Evolutionary conservation across 2,329 filamentous ascomycete genomes (phyloP).

Genomic region (Penicillium sp.): DNA sequence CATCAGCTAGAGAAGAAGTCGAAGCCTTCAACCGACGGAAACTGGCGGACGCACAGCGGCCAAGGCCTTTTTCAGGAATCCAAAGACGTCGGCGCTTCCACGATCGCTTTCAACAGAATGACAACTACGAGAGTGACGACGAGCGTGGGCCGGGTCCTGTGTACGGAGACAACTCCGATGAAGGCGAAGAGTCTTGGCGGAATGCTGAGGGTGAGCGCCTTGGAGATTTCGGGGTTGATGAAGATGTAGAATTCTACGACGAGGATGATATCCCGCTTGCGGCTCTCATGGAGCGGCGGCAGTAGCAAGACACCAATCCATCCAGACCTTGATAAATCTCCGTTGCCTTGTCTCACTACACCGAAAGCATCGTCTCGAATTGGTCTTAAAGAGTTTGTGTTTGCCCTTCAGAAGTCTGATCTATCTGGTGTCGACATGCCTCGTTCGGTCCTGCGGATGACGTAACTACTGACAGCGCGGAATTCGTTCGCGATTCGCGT

Average conservation of each 20-base stretch:
- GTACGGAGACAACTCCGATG: constrained; percentile 28
- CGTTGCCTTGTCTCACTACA: too few relatives aligned
- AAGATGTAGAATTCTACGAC: constrained; percentile 63
- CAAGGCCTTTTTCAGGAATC: constrained; percentile 35
- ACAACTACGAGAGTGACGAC: constrained; percentile 15
- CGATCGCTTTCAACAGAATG: constrained; percentile 32
- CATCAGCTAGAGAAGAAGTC: constrained; percentile 44
- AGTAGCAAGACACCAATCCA: not conserved
- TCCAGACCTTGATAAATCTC: too few relatives aligned
- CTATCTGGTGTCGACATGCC: too few relatives aligned
- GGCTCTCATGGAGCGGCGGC: constrained; percentile 48
- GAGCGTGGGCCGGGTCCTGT: constrained; percentile 20
- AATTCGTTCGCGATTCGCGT: too few relatives aligned
- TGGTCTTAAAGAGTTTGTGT: too few relatives aligned
- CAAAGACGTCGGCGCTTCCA: constrained; percentile 44
- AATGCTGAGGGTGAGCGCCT: constrained; percentile 62
- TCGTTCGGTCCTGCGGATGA: too few relatives aligned
- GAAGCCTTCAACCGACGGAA: constrained; percentile 56
- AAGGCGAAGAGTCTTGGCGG: constrained; percentile 60
- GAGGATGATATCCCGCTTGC: constrained; percentile 60
- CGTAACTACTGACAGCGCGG: too few relatives aligned
- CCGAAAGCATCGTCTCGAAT: too few relatives aligned
- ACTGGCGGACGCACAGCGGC: constrained; percentile 49
- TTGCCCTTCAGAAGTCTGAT: too few relatives aligned
- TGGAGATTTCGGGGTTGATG: constrained; percentile 63